Conservation (phyloP, 768 basidiomycete genomes). For the Candolleomyces eurysporus region DNA sequence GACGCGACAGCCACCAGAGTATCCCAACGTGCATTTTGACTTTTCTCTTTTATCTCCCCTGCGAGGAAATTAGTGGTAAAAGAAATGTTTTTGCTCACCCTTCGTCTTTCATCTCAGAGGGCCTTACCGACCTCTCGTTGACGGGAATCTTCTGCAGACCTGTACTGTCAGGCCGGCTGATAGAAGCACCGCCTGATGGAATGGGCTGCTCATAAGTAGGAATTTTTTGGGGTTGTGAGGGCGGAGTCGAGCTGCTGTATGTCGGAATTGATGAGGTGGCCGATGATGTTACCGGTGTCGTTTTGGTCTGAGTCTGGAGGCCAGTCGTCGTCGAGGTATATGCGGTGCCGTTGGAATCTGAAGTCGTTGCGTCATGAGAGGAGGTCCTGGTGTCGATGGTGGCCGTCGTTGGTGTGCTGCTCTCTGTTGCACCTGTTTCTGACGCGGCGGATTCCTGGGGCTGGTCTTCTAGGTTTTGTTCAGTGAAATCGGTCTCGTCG, state of each 20-base stretch:
- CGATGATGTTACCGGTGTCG: constrained; percentile 7
- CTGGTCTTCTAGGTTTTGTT: constrained; percentile 31
- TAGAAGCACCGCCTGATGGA: constrained; percentile 43
- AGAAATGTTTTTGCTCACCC: constrained; percentile 68
- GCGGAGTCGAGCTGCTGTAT: constrained; percentile 26
- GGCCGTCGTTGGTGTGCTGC: constrained; percentile 6
- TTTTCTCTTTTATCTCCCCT: constrained; percentile 18
- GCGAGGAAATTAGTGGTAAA: constrained; percentile 17
- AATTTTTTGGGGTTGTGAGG: constrained; percentile 62
- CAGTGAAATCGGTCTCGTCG: constrained; percentile 62
- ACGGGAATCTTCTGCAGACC: constrained; percentile 39
- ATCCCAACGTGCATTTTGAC: constrained; percentile 9
- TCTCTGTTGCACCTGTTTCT: constrained; percentile 12
- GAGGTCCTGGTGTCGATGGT: constrained; percentile 15
- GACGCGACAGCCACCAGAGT: constrained; percentile 11
- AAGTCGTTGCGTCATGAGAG: constrained; percentile 14
- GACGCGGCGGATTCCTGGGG: constrained; percentile 13
- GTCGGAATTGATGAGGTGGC: constrained; percentile 24
- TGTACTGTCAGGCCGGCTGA: constrained; percentile 26
- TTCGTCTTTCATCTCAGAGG: constrained; percentile 96
- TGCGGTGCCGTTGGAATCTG: constrained; percentile 2
- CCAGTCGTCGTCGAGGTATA: background rate
- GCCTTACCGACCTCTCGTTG: constrained; percentile 68
- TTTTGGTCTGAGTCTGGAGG: constrained; percentile 21
- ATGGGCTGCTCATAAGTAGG: constrained; percentile 75